phyloP scores from a whole-genome alignment of 768 basidiomycete species.

The Crepidotus variabilis region DNA sequence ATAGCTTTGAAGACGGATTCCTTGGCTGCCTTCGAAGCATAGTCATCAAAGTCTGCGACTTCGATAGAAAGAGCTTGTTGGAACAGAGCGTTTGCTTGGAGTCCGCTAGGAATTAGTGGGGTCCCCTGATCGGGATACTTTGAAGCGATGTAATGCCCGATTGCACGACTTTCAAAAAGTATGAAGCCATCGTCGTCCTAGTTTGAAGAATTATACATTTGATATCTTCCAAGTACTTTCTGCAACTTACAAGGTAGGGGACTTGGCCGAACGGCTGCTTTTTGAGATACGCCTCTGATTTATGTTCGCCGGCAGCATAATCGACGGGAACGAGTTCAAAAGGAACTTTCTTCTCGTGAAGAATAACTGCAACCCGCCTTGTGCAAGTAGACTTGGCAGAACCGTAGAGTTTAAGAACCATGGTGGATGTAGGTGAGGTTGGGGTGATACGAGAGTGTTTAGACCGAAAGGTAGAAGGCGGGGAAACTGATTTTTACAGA shows the following conservation, averaged over 20 bases:
- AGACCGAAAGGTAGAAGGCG: no score
- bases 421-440: slow-evolving; percentile 10
- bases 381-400: slow-evolving; percentile 40
- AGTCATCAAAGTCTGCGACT: slow-evolving; percentile 42
- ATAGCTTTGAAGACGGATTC: slow-evolving; percentile 56
- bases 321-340: slow-evolving; percentile 49
- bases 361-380: slow-evolving; percentile 44
- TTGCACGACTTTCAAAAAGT: slow-evolving; percentile 61
- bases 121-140: slow-evolving; percentile 53
- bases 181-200: slow-evolving; percentile 59
- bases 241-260: slow-evolving; percentile 44
- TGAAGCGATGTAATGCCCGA: slow-evolving; percentile 51
- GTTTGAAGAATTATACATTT: not conserved
- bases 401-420: slow-evolving; percentile 44
- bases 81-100: slow-evolving; percentile 36
- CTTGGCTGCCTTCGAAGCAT: slow-evolving; percentile 29
- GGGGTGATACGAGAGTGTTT: not conserved
- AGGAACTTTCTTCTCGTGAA: slow-evolving; percentile 54
- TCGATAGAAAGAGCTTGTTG: slow-evolving; percentile 53
- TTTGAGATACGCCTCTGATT: slow-evolving; percentile 34
- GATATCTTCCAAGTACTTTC: not conserved
- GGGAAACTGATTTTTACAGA: no score
- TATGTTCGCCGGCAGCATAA: slow-evolving; percentile 42
- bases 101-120: slow-evolving; percentile 46
- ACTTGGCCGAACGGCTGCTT: slow-evolving; percentile 66